Evolutionary conservation across 192 early-diverging fungal species (phyloP).

Genomic region (Phlyctochytrium planicorne): DNA sequence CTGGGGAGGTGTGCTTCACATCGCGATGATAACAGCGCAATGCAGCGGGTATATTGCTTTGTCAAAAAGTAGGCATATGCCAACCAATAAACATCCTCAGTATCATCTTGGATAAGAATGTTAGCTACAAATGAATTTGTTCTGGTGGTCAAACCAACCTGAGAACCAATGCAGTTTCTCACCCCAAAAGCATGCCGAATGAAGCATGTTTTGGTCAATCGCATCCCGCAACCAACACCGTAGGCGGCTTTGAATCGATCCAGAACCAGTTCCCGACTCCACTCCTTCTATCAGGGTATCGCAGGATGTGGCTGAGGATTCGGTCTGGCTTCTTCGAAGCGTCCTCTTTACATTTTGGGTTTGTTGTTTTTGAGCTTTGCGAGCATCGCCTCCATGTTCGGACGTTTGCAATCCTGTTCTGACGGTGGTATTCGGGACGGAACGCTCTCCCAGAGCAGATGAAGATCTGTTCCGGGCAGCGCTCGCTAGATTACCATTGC

Average conservation of each 20-base stretch:
- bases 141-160: background rate
- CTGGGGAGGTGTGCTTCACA: background rate
- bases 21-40: background rate
- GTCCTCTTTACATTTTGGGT: too few relatives aligned
- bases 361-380: too few relatives aligned
- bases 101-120: background rate
- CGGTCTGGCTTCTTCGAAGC: too few relatives aligned
- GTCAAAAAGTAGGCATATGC: background rate
- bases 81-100: background rate
- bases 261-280: too few relatives aligned
- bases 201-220: background rate
- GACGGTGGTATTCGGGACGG: too few relatives aligned
- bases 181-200: slow-evolving; percentile 2
- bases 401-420: too few relatives aligned
- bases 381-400: too few relatives aligned
- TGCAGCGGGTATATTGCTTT: background rate
- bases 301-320: too few relatives aligned
- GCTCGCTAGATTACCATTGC: too few relatives aligned
- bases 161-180: background rate
- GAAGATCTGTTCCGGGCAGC: too few relatives aligned
- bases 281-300: too few relatives aligned
- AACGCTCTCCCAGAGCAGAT: too few relatives aligned
- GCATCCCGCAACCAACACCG: background rate
- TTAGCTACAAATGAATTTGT: background rate
- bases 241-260: background rate